phyloP scores from a whole-genome alignment of 345 rosid genomes.

The Arabidopsis thaliana region DNA sequence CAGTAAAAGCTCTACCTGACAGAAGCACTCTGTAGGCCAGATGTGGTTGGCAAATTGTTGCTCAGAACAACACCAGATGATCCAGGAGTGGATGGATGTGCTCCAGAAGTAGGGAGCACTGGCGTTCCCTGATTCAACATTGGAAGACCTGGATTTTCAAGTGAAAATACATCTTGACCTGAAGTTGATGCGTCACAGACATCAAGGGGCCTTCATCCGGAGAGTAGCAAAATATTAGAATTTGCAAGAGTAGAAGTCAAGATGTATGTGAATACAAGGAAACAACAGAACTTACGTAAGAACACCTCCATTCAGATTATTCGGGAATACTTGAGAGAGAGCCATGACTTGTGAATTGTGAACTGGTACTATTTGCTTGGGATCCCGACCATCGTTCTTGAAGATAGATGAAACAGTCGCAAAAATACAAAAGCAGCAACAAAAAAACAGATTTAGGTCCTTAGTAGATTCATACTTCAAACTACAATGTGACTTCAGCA shows the following conservation, averaged over 20 bases:
- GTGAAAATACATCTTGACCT: conserved; percentile 62
- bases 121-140: conserved; percentile 68
- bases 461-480: conserved; percentile 19
- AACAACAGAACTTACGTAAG: conserved; percentile 66
- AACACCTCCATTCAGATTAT: conserved; percentile 69
- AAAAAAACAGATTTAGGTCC: conserved; percentile 12
- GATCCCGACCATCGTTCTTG: conserved; percentile 75
- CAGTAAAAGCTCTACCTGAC: conserved; percentile 21
- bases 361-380: conserved; percentile 60
- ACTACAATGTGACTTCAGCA: conserved; percentile 9
- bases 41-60: conserved; percentile 57
- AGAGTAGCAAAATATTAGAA: conserved; percentile 38
- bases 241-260: background rate
- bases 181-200: conserved; percentile 69
- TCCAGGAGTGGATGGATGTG: conserved; percentile 57
- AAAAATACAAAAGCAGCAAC: conserved; percentile 40
- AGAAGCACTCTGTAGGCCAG: conserved; percentile 60
- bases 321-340: conserved; percentile 79
- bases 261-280: conserved; percentile 14
- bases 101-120: conserved; percentile 58
- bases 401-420: conserved; percentile 32
- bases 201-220: conserved; percentile 88
- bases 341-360: conserved; percentile 81
- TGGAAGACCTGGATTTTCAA: conserved; percentile 37
- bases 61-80: conserved; percentile 62